Base-by-base conservation (phyloP, 2,329 filamentous ascomycete genomes). In the Fusarium acutatum region DNA sequence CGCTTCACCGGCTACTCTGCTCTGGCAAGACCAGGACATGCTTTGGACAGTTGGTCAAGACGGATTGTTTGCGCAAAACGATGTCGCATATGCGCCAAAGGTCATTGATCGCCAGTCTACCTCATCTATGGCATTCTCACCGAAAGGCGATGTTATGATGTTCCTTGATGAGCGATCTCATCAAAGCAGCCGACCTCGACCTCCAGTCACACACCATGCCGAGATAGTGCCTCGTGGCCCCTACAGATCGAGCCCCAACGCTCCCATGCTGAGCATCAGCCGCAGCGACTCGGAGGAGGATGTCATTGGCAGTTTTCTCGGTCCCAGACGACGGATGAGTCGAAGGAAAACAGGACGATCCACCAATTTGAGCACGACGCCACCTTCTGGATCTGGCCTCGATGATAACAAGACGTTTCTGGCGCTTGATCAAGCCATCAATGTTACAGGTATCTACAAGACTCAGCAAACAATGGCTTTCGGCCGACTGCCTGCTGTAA, bases 201-300 rank as follows among this genome's bases (percentile, higher is more conserved):
- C 83, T 9, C 77, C 81, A 3, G 79, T 81, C 20, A 73, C 80
- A 15, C 77, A 82, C 60, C 79, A 84, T 54, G 54, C 81, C 44
- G 78, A 82, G 32, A 74, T 79, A 37, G 70, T 80, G 58, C 81
- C 83, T 6, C 81, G 83, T 20, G 80, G 84, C 2, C 83, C 85
- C 0, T 88, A 85, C 56, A 84, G 84, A 64, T 86, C 88, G 0
- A 88, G 84, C 58, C 85, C 87, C 4, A 84, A 82, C 22, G 83
- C 84, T 0, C 86, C 86, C 10, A 84, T 86, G 75, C 81, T 90
- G 28, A 89, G 87, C 73, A 84, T 88, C 60, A 91, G 88, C 74
- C 86, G 86, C 50, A 92, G 89, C 73, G 90, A 92, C 72, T 92
- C 90, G 0, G 90, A 92, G 75, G 90, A 92, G 71, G 90, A 92